A percentile compares a stretch with the other conserved stretches of the same genome.
phyloP scores from a whole-genome alignment of 2,329 filamentous ascomycete species.

The Penicillium psychrosexuale region DNA sequence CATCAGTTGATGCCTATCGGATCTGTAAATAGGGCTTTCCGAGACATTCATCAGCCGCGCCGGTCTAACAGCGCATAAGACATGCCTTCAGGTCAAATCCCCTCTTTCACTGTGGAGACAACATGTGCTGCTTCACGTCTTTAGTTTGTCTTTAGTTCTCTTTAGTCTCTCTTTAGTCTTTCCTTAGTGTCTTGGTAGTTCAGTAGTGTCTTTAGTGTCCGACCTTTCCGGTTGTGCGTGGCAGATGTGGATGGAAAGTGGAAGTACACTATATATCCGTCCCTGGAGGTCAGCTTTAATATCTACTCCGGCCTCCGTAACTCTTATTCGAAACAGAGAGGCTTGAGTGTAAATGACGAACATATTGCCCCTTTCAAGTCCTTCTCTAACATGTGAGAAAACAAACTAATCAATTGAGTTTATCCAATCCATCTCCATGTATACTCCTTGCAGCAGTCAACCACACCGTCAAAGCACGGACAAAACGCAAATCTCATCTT shows the following conservation, averaged over 20 bases:
- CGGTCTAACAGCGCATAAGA: constrained; percentile 3
- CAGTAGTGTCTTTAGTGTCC: neutral
- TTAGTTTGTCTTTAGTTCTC: no score
- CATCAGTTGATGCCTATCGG: neutral
- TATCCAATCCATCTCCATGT: neutral
- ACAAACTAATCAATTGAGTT: constrained; percentile 10
- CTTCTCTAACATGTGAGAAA: neutral
- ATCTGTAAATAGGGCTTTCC: neutral
- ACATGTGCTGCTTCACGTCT: no score
- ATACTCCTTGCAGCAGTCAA: neutral
- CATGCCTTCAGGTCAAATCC: neutral
- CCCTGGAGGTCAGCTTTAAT: neutral
- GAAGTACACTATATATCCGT: neutral
- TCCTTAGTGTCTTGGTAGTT: neutral
- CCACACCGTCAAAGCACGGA: neutral
- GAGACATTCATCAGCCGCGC: neutral
- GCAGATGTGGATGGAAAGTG: neutral
- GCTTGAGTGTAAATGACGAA: neutral
- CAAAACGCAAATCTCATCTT: neutral
- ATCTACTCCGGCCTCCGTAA: neutral
- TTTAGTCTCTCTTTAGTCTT: neutral
- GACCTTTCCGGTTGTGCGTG: constrained; percentile 1
- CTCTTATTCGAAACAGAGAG: neutral
- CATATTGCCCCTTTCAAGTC: neutral
- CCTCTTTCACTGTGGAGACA: neutral